Evolutionary conservation across 2,329 filamentous ascomycete species (phyloP).

Genomic region (Arthrinium puccinioides): DNA sequence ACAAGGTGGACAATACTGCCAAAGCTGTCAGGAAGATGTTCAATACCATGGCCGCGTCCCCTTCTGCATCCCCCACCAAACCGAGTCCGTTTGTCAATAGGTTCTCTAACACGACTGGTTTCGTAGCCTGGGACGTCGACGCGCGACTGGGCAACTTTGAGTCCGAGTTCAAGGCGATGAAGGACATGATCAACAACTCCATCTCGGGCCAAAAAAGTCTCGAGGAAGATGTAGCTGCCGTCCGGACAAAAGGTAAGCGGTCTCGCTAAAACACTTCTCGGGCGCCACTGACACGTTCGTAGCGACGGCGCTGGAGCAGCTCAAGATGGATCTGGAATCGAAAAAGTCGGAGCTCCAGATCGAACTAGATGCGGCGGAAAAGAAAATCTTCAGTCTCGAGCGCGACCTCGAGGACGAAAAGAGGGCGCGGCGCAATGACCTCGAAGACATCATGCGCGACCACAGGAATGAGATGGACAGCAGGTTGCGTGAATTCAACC

Average conservation of each 20-base stretch:
- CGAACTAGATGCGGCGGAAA: slow-evolving; percentile 59
- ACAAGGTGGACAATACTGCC: slow-evolving; percentile 16
- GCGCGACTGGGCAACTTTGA: slow-evolving; percentile 72
- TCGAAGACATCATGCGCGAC: slow-evolving; percentile 17
- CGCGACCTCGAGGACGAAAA: slow-evolving; percentile 34
- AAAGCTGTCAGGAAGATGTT: slow-evolving; percentile 26
- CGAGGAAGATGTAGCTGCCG: slow-evolving; percentile 67
- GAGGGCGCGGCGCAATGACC: slow-evolving; percentile 22
- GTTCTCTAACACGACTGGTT: slow-evolving; percentile 61
- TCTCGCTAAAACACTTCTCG: too few species aligned
- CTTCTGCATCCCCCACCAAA: slow-evolving; percentile 37
- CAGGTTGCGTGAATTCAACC: slow-evolving; percentile 33
- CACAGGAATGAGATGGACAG: slow-evolving; percentile 49
- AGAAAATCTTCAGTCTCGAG: slow-evolving; percentile 39
- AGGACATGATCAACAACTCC: slow-evolving; percentile 63
- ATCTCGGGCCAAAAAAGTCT: slow-evolving; percentile 60
- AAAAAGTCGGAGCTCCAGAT: slow-evolving; percentile 47
- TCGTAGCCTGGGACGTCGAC: slow-evolving; percentile 73
- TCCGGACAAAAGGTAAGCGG: slow-evolving; percentile 65
- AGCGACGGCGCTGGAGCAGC: slow-evolving; percentile 43
- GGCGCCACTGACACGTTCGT: too few species aligned
- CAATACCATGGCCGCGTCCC: slow-evolving; percentile 26
- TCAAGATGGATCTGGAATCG: slow-evolving; percentile 37
- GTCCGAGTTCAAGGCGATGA: slow-evolving; percentile 62
- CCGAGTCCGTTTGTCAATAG: slow-evolving; percentile 55